A percentile compares a stretch with the other conserved stretches of the same genome.
Evolutionary conservation across 352 stramenopile genomes (phyloP).

Genomic region (Vaucheria bursata): DNA sequence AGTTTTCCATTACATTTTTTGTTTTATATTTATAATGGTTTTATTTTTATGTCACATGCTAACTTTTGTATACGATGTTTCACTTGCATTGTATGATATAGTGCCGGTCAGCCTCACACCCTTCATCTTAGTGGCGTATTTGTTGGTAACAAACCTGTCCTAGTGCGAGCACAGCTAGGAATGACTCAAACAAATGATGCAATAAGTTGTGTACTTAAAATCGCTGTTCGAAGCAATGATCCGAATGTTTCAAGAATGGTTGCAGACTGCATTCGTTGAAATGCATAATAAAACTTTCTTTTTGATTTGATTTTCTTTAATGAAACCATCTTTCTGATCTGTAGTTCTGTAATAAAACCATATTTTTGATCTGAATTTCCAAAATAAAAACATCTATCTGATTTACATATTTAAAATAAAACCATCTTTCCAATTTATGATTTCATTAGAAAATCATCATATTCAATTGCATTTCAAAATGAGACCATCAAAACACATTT

Average conservation of each 20-base stretch:
- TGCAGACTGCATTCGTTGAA: constrained; percentile 84
- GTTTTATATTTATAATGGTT: background rate
- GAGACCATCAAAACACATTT: too few species aligned
- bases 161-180: constrained; percentile 86
- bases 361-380: too few species aligned
- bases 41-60: background rate
- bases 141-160: constrained; percentile 81
- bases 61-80: background rate
- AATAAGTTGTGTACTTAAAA: constrained; percentile 58
- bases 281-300: too few species aligned
- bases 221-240: constrained; percentile 87
- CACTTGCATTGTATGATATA: constrained; percentile 22
- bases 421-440: too few species aligned
- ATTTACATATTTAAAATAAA: too few species aligned
- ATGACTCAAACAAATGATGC: constrained; percentile 8
- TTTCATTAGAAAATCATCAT: too few species aligned
- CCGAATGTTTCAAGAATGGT: constrained; percentile 87
- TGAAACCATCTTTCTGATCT: too few species aligned
- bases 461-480: too few species aligned
- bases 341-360: too few species aligned
- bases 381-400: too few species aligned
- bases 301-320: too few species aligned
- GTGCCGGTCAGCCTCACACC: constrained; percentile 66
- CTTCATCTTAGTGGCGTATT: constrained; percentile 91
- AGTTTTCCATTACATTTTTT: constrained; percentile 18